phyloP scores from a whole-genome alignment of 2,329 filamentous ascomycete genomes.

The Beauveria asiatica region DNA sequence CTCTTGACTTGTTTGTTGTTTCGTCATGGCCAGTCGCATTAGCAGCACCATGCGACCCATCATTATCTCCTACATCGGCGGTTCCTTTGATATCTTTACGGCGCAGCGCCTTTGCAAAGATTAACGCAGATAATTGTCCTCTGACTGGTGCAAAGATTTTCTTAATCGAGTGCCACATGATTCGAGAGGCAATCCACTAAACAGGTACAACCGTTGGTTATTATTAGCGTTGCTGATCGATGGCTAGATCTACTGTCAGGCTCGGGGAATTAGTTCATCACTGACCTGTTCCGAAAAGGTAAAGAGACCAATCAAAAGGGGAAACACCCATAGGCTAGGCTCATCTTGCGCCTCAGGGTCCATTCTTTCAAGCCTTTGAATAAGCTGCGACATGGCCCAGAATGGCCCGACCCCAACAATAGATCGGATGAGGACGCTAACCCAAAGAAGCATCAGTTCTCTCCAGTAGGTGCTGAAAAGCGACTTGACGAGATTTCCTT shows the following conservation, averaged over 20 bases:
- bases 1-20: conserved; percentile 18
- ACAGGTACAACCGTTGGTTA: conserved; percentile 36
- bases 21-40: conserved; percentile 12
- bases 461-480: background rate
- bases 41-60: conserved; percentile 18
- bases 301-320: conserved; percentile 45
- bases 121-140: conserved; percentile 59
- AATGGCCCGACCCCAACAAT: conserved; percentile 1
- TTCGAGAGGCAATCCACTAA: conserved; percentile 53
- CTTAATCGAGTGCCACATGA: conserved; percentile 58
- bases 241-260: conserved; percentile 23
- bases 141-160: conserved; percentile 58
- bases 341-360: background rate
- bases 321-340: conserved; percentile 24
- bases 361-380: background rate
- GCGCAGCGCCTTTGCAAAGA: conserved; percentile 72
- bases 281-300: conserved; percentile 53
- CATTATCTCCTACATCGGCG: conserved; percentile 31
- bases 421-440: background rate
- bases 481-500: background rate
- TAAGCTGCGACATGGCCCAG: conserved; percentile 7
- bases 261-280: conserved; percentile 46
- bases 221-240: conserved; percentile 28
- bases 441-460: background rate
- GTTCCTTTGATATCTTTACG: conserved; percentile 67